Evolutionary conservation across 768 basidiomycete genomes (phyloP).

Genomic region (Arthromyces matolae): DNA sequence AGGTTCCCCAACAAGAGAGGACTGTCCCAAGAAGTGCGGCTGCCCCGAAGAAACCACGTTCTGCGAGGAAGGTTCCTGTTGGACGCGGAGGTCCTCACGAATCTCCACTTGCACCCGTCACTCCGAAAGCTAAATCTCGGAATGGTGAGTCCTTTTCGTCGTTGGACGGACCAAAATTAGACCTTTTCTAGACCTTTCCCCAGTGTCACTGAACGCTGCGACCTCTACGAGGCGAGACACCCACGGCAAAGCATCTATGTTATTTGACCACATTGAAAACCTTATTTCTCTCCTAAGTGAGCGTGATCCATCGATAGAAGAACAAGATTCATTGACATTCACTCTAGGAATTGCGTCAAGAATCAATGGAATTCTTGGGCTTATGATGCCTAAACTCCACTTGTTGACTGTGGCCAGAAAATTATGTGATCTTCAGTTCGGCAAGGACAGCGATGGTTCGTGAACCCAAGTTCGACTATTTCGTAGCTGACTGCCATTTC

Average conservation of each 20-base stretch:
- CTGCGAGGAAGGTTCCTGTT: constrained; percentile 13
- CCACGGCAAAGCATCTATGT: constrained; percentile 4
- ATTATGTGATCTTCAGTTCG: constrained; percentile 48
- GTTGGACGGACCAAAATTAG: neutral
- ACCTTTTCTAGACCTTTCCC: constrained; percentile 24
- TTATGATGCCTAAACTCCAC: constrained; percentile 62
- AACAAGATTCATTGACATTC: neutral
- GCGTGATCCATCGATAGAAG: constrained; percentile 17
- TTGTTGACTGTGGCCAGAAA: constrained; percentile 61
- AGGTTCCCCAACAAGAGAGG: constrained; percentile 21
- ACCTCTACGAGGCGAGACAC: constrained; percentile 23
- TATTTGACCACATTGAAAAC: constrained; percentile 38
- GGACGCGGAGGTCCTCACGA: constrained; percentile 12
- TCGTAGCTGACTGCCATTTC: neutral
- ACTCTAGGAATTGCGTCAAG: constrained; percentile 51
- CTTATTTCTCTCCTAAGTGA: constrained; percentile 53
- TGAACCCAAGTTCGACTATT: neutral
- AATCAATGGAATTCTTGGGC: constrained; percentile 67
- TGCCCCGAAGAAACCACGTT: constrained; percentile 11
- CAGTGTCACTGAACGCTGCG: constrained; percentile 27
- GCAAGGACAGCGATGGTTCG: constrained; percentile 45
- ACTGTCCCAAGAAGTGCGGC: too few species aligned
- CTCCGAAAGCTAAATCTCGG: constrained; percentile 40
- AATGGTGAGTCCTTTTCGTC: constrained; percentile 24
- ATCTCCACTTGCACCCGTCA: constrained; percentile 28